These are phyloP conservation scores for Penicillium atrosanguineum DNA, from an alignment of 495 filamentous ascomycete genomes.

Conservation along the genomic window DNA sequence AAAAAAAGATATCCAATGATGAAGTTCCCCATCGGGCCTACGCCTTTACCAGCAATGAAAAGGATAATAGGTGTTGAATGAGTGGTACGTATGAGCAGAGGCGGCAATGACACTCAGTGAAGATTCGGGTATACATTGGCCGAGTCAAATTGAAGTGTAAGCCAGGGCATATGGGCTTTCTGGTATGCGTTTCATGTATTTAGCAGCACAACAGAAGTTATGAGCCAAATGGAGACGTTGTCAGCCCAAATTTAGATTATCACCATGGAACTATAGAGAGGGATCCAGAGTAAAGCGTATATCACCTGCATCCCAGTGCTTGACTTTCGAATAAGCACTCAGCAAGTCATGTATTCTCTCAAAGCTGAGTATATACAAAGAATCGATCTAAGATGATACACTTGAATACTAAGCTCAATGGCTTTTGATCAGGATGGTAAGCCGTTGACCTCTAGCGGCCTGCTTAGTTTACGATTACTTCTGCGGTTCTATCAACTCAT, in stretches of 20 bases:
- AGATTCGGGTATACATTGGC: neutral
- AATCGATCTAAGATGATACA: neutral
- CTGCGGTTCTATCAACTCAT: neutral
- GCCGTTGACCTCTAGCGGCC: neutral
- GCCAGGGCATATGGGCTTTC: neutral
- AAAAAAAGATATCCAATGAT: conserved; percentile 31
- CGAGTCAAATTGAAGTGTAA: neutral
- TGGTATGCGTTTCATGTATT: conserved; percentile 3
- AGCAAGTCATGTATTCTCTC: neutral
- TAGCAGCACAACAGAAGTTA: conserved; percentile 2
- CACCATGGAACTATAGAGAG: neutral
- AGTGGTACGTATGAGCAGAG: neutral
- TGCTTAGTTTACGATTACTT: neutral
- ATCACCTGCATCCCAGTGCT: neutral
- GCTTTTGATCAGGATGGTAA: neutral
- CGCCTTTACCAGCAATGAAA: conserved; percentile 8
- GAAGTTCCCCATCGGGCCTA: conserved; percentile 16
- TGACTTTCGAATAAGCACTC: neutral
- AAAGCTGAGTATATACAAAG: neutral
- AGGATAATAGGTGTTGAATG: neutral
- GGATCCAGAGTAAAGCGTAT: neutral
- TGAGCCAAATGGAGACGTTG: conserved; percentile 6
- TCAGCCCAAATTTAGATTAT: neutral
- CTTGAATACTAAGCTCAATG: neutral
- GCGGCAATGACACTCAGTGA: neutral